Percentiles rank a stretch among this genome's conserved stretches.
phyloP scores from a whole-genome alignment of 495 filamentous ascomycete species.

The Parmelia sp. region DNA sequence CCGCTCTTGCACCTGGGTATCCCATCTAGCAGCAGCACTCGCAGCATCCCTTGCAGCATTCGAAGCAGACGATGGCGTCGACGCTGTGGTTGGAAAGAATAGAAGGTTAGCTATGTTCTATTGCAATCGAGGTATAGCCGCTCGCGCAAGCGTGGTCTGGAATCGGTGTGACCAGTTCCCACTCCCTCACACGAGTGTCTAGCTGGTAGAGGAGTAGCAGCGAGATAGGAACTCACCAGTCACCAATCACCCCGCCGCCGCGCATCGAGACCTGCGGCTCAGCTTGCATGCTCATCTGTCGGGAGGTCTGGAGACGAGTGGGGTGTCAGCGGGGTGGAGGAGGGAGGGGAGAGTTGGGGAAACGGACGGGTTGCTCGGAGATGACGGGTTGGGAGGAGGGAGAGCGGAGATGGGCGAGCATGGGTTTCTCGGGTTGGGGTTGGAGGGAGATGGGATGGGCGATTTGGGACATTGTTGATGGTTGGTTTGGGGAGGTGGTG shows the following conservation, averaged over 20 bases:
- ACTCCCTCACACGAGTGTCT: neutral
- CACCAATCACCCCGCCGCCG: neutral
- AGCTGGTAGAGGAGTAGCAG: neutral
- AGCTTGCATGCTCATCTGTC: neutral
- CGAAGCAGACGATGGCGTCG: conserved; percentile 8
- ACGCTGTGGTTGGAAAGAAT: neutral
- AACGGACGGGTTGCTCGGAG: too few relatives aligned
- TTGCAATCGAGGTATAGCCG: neutral
- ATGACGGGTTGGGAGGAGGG: too few relatives aligned
- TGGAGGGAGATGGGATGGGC: neutral
- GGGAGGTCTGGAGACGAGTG: neutral
- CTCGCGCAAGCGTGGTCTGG: neutral
- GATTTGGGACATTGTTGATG: too few relatives aligned
- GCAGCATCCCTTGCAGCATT: conserved; percentile 7
- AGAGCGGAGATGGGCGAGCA: neutral
- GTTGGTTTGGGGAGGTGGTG: too few relatives aligned
- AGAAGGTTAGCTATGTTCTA: neutral
- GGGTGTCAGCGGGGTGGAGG: too few relatives aligned
- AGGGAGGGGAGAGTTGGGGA: too few relatives aligned
- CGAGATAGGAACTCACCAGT: neutral
- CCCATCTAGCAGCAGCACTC: conserved; percentile 1
- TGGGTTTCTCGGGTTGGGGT: neutral
- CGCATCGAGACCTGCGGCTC: conserved; percentile 3
- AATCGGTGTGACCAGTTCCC: too few relatives aligned
- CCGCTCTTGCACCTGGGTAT: neutral